Evolutionary conservation across 2,329 filamentous ascomycete species (phyloP).

Genomic region (Ophiostoma quercus): DNA sequence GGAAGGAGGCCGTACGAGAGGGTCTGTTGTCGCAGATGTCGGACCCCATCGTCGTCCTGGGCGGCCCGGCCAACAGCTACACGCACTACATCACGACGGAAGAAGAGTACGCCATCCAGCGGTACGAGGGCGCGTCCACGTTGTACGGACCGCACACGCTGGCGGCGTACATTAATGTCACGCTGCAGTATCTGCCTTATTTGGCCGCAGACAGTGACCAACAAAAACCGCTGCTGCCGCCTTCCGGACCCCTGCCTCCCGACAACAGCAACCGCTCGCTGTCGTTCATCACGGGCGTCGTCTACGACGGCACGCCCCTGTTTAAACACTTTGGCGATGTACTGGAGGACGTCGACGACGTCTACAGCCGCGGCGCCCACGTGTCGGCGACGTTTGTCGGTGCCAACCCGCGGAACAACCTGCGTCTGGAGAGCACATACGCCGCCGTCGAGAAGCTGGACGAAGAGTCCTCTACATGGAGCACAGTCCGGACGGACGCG

Average conservation of each 20-base stretch:
- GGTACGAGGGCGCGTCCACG: constrained; percentile 87
- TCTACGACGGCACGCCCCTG: constrained; percentile 62
- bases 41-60: constrained; percentile 66
- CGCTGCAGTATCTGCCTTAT: constrained; percentile 62
- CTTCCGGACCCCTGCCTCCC: constrained; percentile 59
- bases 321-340: constrained; percentile 67
- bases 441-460: constrained; percentile 63
- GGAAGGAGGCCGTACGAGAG: constrained; percentile 62
- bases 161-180: constrained; percentile 81
- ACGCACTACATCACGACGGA: constrained; percentile 42
- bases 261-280: constrained; percentile 71
- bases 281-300: constrained; percentile 72
- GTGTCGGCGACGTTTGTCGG: constrained; percentile 70
- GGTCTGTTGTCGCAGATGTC: constrained; percentile 27
- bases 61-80: constrained; percentile 84
- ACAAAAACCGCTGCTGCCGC: constrained; percentile 30
- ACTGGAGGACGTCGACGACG: constrained; percentile 46
- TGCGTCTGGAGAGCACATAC: constrained; percentile 72
- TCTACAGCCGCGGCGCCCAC: constrained; percentile 51
- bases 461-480: constrained; percentile 48
- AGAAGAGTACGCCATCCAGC: constrained; percentile 50
- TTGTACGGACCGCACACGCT: constrained; percentile 79
- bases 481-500: constrained; percentile 60
- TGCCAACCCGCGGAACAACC: constrained; percentile 85
- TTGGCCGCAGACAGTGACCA: constrained; percentile 45